Base-by-base conservation (phyloP, 2,329 filamentous ascomycete species). In the Pseudogymnoascus sp. region DNA sequence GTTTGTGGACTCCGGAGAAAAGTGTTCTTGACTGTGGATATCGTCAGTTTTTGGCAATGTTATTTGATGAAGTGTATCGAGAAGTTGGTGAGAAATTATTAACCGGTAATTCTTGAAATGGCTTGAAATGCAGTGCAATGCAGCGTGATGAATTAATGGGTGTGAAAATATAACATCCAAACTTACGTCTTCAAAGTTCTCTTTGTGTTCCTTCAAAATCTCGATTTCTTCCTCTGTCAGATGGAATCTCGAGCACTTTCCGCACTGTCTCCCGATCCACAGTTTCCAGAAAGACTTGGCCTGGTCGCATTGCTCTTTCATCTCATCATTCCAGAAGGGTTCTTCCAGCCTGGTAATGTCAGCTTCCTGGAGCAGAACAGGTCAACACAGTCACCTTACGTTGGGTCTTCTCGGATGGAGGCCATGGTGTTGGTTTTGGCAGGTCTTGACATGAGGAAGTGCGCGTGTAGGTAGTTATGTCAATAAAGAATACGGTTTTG, bases 261-360 rank as follows among this genome's bases (percentile, higher is more conserved):
- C 2, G 28, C 51, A 57, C n/a, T 21, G 51, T 36, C 51, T 57
- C 11, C 51, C 51, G 23, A 57, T 34, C 51, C 51, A 57, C 3
- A 57, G 51, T 36, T 57, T 57, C 51, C 51, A 57, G 51, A 57
- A 57, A 7, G 51, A 57, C 28, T 57, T 57, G 51, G 51, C 51
- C 51, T 57, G 51, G 16, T 57, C 51, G 6, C 51, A 57, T 28
- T 57, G 51, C 28, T 34, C 28, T 36, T 57, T 57, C 51, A 57
- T 57, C 28, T 57, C 51, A 21, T 36, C 51, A 8, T 57, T 57
- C 51, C 51, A 57, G 16, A 57, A 57, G 10, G 51, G 51, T 14
- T 57, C 51, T 21, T 57, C 51, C 16, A 57, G 28, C 28, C 51
- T 57, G 14, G 16, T 34, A 57, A 45, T 8, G 28, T 57, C 10